Evolutionary conservation across 768 basidiomycete genomes (phyloP).

Genomic region (Calvatia gigantea): DNA sequence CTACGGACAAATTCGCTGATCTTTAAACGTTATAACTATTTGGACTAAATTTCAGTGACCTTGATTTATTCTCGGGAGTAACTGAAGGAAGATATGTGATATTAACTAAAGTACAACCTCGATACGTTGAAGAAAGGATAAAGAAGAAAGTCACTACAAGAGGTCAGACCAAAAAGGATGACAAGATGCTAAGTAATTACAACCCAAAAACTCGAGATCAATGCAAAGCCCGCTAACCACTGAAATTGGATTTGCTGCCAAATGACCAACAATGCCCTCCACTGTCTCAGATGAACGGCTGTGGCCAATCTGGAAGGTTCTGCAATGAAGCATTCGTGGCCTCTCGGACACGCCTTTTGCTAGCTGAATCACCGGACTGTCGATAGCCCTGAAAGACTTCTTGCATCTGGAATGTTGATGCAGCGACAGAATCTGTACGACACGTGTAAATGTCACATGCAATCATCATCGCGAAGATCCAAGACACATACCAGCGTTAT

Average conservation of each 20-base stretch:
- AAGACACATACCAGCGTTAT: constrained; percentile 42
- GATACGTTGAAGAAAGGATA: no score
- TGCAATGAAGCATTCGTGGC: constrained; percentile 72
- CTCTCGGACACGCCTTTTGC: constrained; percentile 74
- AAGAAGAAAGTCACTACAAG: background rate
- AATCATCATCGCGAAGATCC: background rate
- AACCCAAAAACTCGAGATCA: background rate
- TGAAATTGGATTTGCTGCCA: background rate
- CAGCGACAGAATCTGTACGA: constrained; percentile 56
- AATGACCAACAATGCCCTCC: no score
- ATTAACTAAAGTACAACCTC: background rate
- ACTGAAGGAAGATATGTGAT: background rate
- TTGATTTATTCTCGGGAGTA: background rate
- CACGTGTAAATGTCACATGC: background rate
- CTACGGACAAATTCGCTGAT: constrained; percentile 42
- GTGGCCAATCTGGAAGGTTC: constrained; percentile 74
- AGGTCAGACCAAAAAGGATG: background rate
- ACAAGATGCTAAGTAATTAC: background rate
- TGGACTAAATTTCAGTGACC: background rate
- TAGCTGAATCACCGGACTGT: constrained; percentile 66
- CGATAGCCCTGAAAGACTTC: constrained; percentile 73
- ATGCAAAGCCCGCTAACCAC: background rate
- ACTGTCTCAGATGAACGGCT: constrained; percentile 24
- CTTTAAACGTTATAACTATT: constrained; percentile 15
- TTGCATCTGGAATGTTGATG: constrained; percentile 71